Evolutionary conservation across 805 yeast genomes (phyloP).

Genomic region (Ogataea sp.): DNA sequence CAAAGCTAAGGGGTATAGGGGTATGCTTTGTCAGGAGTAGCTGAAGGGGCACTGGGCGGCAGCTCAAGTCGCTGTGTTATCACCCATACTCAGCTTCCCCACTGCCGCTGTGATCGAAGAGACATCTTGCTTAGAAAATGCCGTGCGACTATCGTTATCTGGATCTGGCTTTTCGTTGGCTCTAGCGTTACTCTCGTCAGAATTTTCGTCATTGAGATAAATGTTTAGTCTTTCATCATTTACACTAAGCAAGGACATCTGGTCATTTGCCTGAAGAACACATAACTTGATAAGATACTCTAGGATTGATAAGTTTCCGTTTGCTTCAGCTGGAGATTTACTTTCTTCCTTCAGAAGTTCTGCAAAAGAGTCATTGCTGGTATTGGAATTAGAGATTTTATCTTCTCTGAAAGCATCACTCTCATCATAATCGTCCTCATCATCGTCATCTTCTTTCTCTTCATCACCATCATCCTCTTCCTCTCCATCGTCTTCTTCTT

Average conservation of each 20-base stretch:
- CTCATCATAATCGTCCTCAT: slow-evolving; percentile 17
- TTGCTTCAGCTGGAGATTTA: slow-evolving; percentile 1
- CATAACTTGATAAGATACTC: slow-evolving; percentile 57
- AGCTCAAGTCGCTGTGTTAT: too few species aligned
- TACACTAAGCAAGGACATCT: slow-evolving; percentile 40
- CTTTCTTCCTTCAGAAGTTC: slow-evolving; percentile 9
- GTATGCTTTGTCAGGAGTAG: too few species aligned
- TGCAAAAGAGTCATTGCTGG: too few species aligned
- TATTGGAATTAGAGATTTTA: too few species aligned
- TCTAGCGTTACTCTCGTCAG: too few species aligned
- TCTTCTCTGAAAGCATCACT: slow-evolving; percentile 10
- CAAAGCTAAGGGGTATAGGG: too few species aligned
- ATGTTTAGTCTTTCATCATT: slow-evolving; percentile 60
- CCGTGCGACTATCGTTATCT: background rate
- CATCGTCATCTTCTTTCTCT: slow-evolving; percentile 19
- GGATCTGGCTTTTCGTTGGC: background rate
- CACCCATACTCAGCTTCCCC: too few species aligned
- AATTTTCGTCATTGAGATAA: slow-evolving; percentile 55
- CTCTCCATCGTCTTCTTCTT: slow-evolving; percentile 8
- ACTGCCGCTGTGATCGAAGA: too few species aligned
- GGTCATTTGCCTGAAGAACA: slow-evolving; percentile 55
- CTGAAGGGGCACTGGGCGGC: too few species aligned
- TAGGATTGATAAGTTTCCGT: slow-evolving; percentile 37
- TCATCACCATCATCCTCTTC: slow-evolving; percentile 20
- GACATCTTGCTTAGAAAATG: background rate